A percentile compares a stretch with the other conserved stretches of the same genome.
These are phyloP conservation scores for Fusarium abutilonis DNA, from an alignment of 2,329 filamentous ascomycete genomes.

Conservation along the genomic window DNA sequence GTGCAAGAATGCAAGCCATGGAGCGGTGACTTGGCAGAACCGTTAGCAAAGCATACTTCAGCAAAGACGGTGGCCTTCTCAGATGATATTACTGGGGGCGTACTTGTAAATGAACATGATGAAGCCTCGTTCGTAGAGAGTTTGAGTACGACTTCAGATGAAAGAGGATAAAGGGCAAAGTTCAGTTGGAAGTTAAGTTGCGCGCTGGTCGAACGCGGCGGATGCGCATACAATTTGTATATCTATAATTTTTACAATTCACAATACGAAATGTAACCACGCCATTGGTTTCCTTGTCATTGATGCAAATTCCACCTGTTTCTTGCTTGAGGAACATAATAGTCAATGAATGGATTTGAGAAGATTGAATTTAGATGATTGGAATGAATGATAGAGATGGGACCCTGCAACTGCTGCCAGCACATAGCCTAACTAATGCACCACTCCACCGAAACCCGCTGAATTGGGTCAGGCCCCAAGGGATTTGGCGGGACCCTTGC, in stretches of 20 bases:
- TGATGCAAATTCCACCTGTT: no score
- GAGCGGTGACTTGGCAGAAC: constrained; percentile 85
- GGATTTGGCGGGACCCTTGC: constrained; percentile 29
- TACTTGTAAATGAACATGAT: constrained; percentile 46
- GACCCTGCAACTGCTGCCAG: constrained; percentile 13
- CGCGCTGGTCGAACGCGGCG: no score
- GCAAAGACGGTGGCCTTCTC: constrained; percentile 71
- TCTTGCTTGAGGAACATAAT: no score
- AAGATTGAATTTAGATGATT: no score
- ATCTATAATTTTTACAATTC: background rate
- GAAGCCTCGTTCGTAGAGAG: constrained; percentile 37
- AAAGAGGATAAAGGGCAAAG: background rate
- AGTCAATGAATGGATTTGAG: no score
- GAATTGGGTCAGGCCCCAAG: constrained; percentile 7
- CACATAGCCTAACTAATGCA: background rate
- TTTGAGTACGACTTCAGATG: constrained; percentile 39
- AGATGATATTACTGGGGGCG: constrained; percentile 59
- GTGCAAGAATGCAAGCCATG: constrained; percentile 90
- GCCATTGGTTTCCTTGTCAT: no score
- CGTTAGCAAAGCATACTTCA: constrained; percentile 54
- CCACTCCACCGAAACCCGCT: constrained; percentile 22
- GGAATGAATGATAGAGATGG: background rate
- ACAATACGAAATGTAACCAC: no score
- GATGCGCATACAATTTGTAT: background rate
- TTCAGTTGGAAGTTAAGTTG: background rate